These are phyloP conservation scores for Ochetophila trinervis DNA, from an alignment of 306 rosid genomes.

Conservation along the genomic window DNA sequence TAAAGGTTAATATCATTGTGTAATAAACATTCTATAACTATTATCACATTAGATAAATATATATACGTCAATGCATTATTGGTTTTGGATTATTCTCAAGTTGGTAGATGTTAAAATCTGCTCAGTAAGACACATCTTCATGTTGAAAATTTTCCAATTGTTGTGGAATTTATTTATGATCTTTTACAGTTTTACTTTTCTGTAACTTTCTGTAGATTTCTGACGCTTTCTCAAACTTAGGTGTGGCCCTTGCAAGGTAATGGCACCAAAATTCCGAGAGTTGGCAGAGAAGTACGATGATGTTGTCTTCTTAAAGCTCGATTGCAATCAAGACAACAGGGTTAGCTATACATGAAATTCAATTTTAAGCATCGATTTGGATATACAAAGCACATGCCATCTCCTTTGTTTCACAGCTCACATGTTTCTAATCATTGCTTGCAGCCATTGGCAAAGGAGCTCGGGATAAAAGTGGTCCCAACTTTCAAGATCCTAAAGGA, in stretches of 20 bases:
- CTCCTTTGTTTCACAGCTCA: slow-evolving; percentile 2
- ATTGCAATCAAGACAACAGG: slow-evolving; percentile 90
- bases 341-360: slow-evolving; percentile 27
- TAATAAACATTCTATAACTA: too few relatives aligned
- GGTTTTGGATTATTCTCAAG: too few relatives aligned
- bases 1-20: too few relatives aligned
- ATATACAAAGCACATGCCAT: neutral
- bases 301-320: slow-evolving; percentile 90
- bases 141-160: neutral
- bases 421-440: slow-evolving; percentile 23
- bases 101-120: neutral
- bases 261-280: slow-evolving; percentile 78
- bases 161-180: too few relatives aligned
- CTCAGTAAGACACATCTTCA: too few relatives aligned
- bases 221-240: slow-evolving; percentile 33
- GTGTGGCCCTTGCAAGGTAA: slow-evolving; percentile 99
- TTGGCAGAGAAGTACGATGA: slow-evolving; percentile 75
- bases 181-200: neutral
- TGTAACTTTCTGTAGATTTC: slow-evolving; percentile 4
- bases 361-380: neutral
- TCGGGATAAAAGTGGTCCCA: slow-evolving; percentile 93
- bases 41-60: too few relatives aligned
- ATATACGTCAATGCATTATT: too few relatives aligned
- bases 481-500: slow-evolving; percentile 92
- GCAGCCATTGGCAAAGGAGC: slow-evolving; percentile 97